phyloP scores from a whole-genome alignment of 1,284 basidiomycete genomes.

The Apiotrichum gamsii region DNA sequence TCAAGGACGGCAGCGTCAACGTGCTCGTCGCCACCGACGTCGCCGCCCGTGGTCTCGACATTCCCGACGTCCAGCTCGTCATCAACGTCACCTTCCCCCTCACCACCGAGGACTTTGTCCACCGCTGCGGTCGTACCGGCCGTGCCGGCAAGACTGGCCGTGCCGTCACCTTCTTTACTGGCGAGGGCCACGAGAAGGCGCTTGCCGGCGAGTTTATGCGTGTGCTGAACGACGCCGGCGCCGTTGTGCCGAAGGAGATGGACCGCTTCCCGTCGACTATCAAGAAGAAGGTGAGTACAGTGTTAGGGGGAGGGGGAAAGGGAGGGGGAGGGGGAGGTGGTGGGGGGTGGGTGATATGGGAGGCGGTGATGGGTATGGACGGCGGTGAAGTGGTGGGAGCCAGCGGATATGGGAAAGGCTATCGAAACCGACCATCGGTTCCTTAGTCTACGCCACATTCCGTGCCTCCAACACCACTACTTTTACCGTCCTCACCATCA shows the following conservation, averaged over 20 bases:
- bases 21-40: slow-evolving; percentile 96
- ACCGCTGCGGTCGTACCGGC: slow-evolving; percentile 93
- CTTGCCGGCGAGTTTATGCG: slow-evolving; percentile 90
- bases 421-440: too few species aligned
- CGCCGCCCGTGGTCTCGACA: slow-evolving; percentile 92
- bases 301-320: too few species aligned
- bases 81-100: slow-evolving; percentile 97
- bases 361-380: too few species aligned
- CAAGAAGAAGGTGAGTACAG: slow-evolving; percentile 70
- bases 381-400: too few species aligned
- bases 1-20: slow-evolving; percentile 77
- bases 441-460: too few species aligned
- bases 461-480: too few species aligned
- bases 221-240: slow-evolving; percentile 83
- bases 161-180: slow-evolving; percentile 95
- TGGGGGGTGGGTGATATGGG: too few species aligned
- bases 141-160: slow-evolving; percentile 87
- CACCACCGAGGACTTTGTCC: slow-evolving; percentile 84
- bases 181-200: slow-evolving; percentile 74
- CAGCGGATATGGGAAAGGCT: too few species aligned
- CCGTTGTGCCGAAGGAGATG: slow-evolving; percentile 61
- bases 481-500: too few species aligned
- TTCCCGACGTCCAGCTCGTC: slow-evolving; percentile 87
- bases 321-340: too few species aligned
- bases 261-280: slow-evolving; percentile 92